Conservation (phyloP, 441 rosid species). For the Jatropha multifida region DNA sequence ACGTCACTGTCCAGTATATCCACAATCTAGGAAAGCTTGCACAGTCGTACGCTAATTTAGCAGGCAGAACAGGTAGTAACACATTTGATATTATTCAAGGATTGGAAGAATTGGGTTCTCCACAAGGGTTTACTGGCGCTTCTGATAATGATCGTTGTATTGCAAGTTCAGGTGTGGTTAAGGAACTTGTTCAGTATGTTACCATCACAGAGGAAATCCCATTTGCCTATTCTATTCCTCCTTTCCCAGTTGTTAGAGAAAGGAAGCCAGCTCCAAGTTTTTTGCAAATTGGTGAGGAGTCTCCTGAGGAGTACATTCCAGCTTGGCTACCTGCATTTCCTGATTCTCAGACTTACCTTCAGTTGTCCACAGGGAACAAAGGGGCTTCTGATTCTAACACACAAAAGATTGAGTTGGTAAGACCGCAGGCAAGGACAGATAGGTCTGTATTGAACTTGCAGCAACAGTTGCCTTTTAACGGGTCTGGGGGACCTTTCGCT, state of each 20-base stretch:
- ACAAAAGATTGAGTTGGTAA: conserved; percentile 36
- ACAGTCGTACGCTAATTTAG: conserved; percentile 53
- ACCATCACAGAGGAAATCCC: conserved; percentile 52
- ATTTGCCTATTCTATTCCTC: conserved; percentile 65
- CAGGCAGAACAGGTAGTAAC: conserved; percentile 69
- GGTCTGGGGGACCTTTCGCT: conserved; percentile 46
- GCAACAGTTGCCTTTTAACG: conserved; percentile 42
- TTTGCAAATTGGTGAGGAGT: conserved; percentile 52
- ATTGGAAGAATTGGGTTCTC: conserved; percentile 62
- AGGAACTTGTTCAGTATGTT: conserved; percentile 64
- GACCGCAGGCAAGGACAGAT: conserved; percentile 34
- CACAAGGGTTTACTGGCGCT: conserved; percentile 65
- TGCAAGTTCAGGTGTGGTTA: conserved; percentile 55
- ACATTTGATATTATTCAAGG: conserved; percentile 70
- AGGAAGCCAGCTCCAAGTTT: conserved; percentile 50
- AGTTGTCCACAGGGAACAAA: conserved; percentile 29
- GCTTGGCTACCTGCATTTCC: conserved; percentile 87
- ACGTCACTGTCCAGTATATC: conserved; percentile 52
- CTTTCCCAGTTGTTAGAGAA: conserved; percentile 62
- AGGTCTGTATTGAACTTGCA: conserved; percentile 42
- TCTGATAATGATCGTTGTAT: conserved; percentile 63
- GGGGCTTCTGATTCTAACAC: conserved; percentile 30
- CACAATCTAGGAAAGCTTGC: conserved; percentile 55
- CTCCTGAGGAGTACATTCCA: conserved; percentile 77
- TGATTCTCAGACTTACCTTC: conserved; percentile 42